phyloP scores from a whole-genome alignment of 2,329 filamentous ascomycete species.

The Pseudogymnoascus sp. region DNA sequence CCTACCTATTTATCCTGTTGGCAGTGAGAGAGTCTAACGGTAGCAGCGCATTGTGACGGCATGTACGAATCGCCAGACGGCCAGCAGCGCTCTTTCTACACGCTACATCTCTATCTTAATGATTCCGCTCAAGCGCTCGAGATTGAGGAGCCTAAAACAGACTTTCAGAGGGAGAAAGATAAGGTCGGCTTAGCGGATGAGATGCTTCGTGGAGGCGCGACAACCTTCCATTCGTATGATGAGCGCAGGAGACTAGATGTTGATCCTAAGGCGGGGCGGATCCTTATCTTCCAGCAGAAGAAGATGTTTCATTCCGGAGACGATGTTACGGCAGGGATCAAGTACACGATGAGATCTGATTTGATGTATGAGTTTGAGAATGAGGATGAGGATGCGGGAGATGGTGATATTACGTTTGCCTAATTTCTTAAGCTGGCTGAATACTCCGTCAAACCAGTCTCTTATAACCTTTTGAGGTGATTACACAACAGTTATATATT shows the following conservation, averaged over 20 bases:
- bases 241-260: constrained; percentile 40
- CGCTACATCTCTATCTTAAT: constrained; percentile 48
- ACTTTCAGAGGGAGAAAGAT: neutral
- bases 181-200: constrained; percentile 19
- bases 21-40: constrained; percentile 17
- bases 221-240: constrained; percentile 42
- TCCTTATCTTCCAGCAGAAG: constrained; percentile 51
- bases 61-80: constrained; percentile 38
- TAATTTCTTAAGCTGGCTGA: neutral
- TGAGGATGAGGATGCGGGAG: neutral
- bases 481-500: constrained; percentile 14
- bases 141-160: constrained; percentile 15
- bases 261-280: constrained; percentile 47
- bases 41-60: constrained; percentile 56
- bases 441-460: neutral
- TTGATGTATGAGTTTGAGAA: constrained; percentile 38
- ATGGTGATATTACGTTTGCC: constrained; percentile 16
- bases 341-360: constrained; percentile 50
- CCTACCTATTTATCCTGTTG: neutral
- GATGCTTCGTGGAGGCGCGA: constrained; percentile 43
- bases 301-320: constrained; percentile 45
- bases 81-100: constrained; percentile 35
- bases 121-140: constrained; percentile 37
- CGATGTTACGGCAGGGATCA: constrained; percentile 40
- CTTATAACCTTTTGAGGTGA: neutral